Evolutionary conservation across 768 basidiomycete genomes (phyloP).

Genomic region (Termitomyces sp.): DNA sequence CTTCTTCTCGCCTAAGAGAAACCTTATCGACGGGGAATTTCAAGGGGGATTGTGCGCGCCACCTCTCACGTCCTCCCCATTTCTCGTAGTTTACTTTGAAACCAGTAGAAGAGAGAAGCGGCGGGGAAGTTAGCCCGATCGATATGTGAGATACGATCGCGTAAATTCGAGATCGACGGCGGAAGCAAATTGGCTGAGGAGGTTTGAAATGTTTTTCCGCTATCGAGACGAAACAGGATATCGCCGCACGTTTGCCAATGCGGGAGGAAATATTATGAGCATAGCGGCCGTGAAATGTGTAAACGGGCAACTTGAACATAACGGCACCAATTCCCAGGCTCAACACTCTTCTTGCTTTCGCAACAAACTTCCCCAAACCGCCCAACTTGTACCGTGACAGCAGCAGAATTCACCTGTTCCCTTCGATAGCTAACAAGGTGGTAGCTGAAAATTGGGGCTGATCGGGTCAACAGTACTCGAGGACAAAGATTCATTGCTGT

Average conservation of each 20-base stretch:
- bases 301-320: not conserved
- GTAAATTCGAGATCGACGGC: not conserved
- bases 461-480: not conserved
- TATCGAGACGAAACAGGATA: too few relatives aligned
- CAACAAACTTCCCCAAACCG: not conserved
- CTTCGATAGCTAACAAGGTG: not conserved
- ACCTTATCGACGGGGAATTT: not conserved
- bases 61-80: not conserved
- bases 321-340: conserved; percentile 2
- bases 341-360: not conserved
- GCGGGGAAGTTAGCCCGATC: not conserved
- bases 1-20: not conserved
- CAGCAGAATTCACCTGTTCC: not conserved
- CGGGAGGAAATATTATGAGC: not conserved
- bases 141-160: not conserved
- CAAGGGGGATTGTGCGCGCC: not conserved
- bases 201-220: not conserved
- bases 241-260: too few relatives aligned
- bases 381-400: not conserved
- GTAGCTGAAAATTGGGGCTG: not conserved
- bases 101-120: not conserved
- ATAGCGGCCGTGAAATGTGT: not conserved
- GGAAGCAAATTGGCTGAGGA: not conserved
- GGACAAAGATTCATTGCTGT: not conserved
- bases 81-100: too few relatives aligned